Percentiles rank a stretch among this genome's conserved stretches.
These are phyloP conservation scores for Cordia subcordata DNA, from an alignment of 257 asterid genomes.

Conservation along the genomic window DNA sequence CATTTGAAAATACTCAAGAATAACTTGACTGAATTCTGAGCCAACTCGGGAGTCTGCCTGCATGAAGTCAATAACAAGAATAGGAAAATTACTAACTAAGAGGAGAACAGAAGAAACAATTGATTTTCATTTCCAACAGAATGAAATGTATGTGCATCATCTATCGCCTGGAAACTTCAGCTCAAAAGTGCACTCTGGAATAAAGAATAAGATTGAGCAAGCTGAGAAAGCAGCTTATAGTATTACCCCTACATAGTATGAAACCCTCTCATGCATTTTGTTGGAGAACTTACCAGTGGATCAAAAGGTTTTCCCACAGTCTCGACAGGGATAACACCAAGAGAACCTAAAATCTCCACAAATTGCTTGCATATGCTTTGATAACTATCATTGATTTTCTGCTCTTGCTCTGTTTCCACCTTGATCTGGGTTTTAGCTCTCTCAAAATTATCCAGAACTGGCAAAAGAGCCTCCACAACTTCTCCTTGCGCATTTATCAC, in stretches of 20 bases:
- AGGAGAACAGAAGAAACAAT: too few relatives aligned
- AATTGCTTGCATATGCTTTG: conserved; percentile 78
- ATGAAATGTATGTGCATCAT: not conserved
- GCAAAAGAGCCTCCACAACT: conserved; percentile 61
- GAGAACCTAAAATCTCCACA: conserved; percentile 65
- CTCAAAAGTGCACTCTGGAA: too few relatives aligned
- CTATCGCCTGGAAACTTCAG: too few relatives aligned
- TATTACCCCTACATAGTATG: not conserved
- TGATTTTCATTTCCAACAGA: not conserved
- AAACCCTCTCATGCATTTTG: not conserved
- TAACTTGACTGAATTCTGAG: conserved; percentile 59
- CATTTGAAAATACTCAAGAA: conserved; percentile 49
- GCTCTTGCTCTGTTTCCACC: conserved; percentile 76
- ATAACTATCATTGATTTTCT: conserved; percentile 61
- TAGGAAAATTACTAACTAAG: not conserved
- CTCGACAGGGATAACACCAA: conserved; percentile 64
- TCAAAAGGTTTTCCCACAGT: conserved; percentile 66
- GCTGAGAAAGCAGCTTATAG: too few relatives aligned
- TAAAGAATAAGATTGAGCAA: too few relatives aligned
- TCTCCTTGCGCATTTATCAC: conserved; percentile 76
- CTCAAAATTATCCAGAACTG: conserved; percentile 84
- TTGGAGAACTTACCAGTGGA: conserved; percentile 53
- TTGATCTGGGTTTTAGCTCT: conserved; percentile 75
- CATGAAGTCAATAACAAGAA: conserved; percentile 44
- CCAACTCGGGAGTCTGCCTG: conserved; percentile 74